Evolutionary conservation across 208 protist genomes (phyloP), one percentile per base, ranked within the genome.

Genomic region (Acanthamoeba triangularis): DNA sequence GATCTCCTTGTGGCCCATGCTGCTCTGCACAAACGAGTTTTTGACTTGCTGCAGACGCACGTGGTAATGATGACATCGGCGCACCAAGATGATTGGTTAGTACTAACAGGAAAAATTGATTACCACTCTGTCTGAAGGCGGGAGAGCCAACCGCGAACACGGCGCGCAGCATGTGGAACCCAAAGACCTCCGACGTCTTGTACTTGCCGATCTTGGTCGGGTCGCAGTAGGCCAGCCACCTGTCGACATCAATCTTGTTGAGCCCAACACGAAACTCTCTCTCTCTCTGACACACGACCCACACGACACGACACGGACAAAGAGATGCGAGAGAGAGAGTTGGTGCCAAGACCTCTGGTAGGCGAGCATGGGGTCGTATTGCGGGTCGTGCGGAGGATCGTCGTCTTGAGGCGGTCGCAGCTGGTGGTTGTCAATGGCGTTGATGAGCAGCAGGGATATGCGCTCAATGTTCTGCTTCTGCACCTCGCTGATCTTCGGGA

Each of bases 121-220:
- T n/a, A n/a, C n/a, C n/a, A n/a, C n/a, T n/a, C n/a, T n/a, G n/a
- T n/a, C n/a, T n/a, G n/a, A 56, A 14, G 18, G 52, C 52, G 65
- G 16, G 33, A 74, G 65, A n/a, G 65, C 37, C 20, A 49, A 85
- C 76, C 76, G 33, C 76, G n/a, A 59, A 85, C 6, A 85, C 44
- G 28, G 44, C 52, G 8, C 76, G 76, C 35, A 85, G 76, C 76
- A 85, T 85, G 76, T 85, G 76, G 76, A 85, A 85, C 30, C 76
- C 76, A 56, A 85, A 85, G 25, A 85, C 76, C 76, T 85, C 76
- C 20, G 76, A 85, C 28, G 76, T 85, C 47, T 85, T 85, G 76
- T 85, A 85, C 41, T 33, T 85, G 76, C 44, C 18, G 41, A 30
- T 20, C 41, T 85, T 85, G 35, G 44, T 25, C 37, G 76, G 76